Conservation (phyloP, 148 eudicot species). For the Salicornia ramosissima region DNA sequence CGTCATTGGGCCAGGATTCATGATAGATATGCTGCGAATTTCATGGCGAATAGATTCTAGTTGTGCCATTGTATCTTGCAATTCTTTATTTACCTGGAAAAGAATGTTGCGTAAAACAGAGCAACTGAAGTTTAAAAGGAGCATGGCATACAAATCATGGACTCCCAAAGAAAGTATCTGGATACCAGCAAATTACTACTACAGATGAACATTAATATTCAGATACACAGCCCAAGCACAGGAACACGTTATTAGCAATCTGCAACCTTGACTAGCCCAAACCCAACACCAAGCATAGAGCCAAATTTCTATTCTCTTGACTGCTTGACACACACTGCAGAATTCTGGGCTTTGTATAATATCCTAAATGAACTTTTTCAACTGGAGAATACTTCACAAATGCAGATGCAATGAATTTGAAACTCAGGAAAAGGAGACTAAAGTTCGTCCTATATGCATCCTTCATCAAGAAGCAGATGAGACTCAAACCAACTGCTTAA, state of each 20-base stretch:
- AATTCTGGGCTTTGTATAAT: neutral
- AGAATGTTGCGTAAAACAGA: slow-evolving; percentile 4
- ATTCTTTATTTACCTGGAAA: slow-evolving; percentile 82
- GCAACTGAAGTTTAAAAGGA: neutral
- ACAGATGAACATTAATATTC: neutral
- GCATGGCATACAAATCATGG: neutral
- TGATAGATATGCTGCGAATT: slow-evolving; percentile 62
- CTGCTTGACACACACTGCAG: too few relatives aligned
- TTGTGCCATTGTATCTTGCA: slow-evolving; percentile 88
- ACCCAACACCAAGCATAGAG: neutral
- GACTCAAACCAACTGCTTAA: neutral
- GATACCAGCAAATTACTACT: neutral
- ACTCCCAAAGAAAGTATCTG: neutral
- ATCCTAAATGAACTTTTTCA: neutral
- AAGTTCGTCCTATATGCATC: neutral
- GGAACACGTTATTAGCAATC: neutral
- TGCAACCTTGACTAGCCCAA: neutral
- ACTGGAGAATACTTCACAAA: neutral
- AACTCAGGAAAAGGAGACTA: neutral
- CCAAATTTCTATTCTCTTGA: neutral
- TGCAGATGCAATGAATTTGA: neutral
- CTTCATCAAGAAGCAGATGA: neutral
- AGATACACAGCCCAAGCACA: neutral
- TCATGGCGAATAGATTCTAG: slow-evolving; percentile 90
- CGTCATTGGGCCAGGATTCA: slow-evolving; percentile 83